These are phyloP conservation scores for Xylariaceae sp. DNA, from an alignment of 2,329 filamentous ascomycete genomes.

Conservation along the genomic window DNA sequence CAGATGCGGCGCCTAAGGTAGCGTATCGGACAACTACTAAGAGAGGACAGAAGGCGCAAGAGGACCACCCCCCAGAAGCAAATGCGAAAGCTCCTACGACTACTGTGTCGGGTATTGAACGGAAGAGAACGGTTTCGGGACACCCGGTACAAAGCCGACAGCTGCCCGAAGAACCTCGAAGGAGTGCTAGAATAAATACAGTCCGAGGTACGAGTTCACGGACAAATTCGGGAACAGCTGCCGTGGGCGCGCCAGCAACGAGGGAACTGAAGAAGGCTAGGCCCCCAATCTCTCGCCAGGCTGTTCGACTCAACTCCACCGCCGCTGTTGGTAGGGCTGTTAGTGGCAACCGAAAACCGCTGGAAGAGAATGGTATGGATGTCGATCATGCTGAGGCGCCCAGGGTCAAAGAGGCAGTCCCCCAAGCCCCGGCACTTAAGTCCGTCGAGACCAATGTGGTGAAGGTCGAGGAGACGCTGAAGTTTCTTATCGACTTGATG, in stretches of 20 bases:
- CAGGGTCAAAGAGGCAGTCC: conserved; percentile 40
- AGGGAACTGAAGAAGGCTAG: conserved; percentile 81
- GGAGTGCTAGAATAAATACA: conserved; percentile 65
- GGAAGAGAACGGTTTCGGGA: conserved; percentile 90
- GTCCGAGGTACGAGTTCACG: conserved; percentile 66
- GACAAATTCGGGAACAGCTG: conserved; percentile 52
- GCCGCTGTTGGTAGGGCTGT: conserved; percentile 78
- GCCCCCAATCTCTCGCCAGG: conserved; percentile 57
- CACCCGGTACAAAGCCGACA: conserved; percentile 56
- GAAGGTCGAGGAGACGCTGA: conserved; percentile 70
- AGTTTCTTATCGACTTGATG: conserved; percentile 72
- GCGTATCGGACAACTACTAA: conserved; percentile 50
- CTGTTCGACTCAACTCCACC: conserved; percentile 61
- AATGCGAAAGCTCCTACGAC: conserved; percentile 37
- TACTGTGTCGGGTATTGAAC: conserved; percentile 49
- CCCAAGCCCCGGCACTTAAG: conserved; percentile 37
- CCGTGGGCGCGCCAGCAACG: conserved; percentile 55
- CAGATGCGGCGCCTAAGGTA: conserved; percentile 60
- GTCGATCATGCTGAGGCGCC: conserved; percentile 60
- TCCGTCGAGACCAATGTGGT: conserved; percentile 47
- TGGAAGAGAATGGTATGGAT: conserved; percentile 62
- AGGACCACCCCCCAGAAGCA: conserved; percentile 42
- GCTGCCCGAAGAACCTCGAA: conserved; percentile 58
- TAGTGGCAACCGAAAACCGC: conserved; percentile 79
- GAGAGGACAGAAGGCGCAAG: conserved; percentile 32